Evolutionary conservation across 2,329 filamentous ascomycete genomes (phyloP), one percentile per base, ranked within the genome.

Genomic region (Trichoderma atroviride): DNA sequence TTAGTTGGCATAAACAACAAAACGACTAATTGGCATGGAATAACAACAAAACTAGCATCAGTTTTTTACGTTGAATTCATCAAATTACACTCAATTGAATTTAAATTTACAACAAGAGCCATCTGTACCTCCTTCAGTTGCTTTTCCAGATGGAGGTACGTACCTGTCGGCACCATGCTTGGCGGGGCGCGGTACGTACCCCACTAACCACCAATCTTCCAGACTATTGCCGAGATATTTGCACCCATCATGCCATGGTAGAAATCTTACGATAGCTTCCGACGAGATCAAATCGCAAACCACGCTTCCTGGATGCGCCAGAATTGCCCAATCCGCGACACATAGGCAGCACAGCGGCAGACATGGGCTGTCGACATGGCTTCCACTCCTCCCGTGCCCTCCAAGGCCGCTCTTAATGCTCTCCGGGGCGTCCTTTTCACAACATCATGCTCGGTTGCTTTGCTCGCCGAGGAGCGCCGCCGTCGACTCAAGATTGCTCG

Each of bases 391-490:
- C 83, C 83, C 70, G 82, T 86, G 68, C 86, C 85, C 59, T 87
- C 86, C 47, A 85, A 85, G 78, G 84, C 84, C 70, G 85, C 84
- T 70, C 81, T 88, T 72, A 83, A 85, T 76, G 83, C 85, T 70
- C 83, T 88, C 43, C 85, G 85, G 71, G 83, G 85, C 71, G 81
- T 88, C 70, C 82, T 86, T 68, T 77, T 88, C 19, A 86, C 86
- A 62, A 88, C 86, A 2, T 87, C 86, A 10, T 88, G 85, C 74
- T 87, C 86, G 53, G 81, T 88, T 68, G 82, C 84, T 61, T 76
- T 86, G 31, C 79, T 88, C 68, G 81, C 86, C 69, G 86, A 88
- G 76, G 86, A 88, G 76, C 85, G 85, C 59, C 82, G 86, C 70
- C 84, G 85, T 69, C 83, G 85, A 31, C 84, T 88, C 71, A 83